Evolutionary conservation across 345 rosid genomes (phyloP).

Genomic region (Laguncularia racemosa): DNA sequence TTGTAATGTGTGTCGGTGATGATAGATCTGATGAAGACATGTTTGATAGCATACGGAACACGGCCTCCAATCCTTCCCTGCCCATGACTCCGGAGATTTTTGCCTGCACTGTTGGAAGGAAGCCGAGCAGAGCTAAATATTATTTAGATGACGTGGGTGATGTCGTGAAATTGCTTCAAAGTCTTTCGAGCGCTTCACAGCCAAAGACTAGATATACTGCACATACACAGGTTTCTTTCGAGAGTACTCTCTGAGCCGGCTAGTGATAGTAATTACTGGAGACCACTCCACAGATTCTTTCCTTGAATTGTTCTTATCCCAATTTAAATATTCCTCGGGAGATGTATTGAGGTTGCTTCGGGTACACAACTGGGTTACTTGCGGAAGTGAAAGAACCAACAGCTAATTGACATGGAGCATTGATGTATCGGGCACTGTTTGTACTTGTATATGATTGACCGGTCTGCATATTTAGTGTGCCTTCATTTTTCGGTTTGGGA

Average conservation of each 20-base stretch:
- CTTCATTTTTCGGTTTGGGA: constrained; percentile 10
- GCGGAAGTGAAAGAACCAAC: too few species aligned
- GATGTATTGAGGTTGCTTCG: too few species aligned
- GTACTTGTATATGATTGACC: background rate
- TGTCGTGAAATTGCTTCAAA: constrained; percentile 60
- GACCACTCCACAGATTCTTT: background rate
- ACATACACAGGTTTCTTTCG: constrained; percentile 41
- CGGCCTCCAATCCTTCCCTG: constrained; percentile 39
- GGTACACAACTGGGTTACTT: too few species aligned
- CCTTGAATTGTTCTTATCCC: background rate
- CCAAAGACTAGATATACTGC: constrained; percentile 31
- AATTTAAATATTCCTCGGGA: too few species aligned
- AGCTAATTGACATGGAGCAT: too few species aligned
- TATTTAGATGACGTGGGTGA: constrained; percentile 61
- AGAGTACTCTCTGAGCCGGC: constrained; percentile 40
- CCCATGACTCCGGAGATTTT: constrained; percentile 64
- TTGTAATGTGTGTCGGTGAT: constrained; percentile 83
- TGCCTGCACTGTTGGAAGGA: constrained; percentile 82
- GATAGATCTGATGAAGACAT: constrained; percentile 93
- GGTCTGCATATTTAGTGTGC: constrained; percentile 9
- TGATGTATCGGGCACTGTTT: too few species aligned
- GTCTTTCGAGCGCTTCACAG: constrained; percentile 49
- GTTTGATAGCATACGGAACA: constrained; percentile 68
- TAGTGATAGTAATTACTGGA: background rate
- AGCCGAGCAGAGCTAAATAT: constrained; percentile 90